Base-by-base conservation (phyloP, 257 asterid genomes). In the Solanum ahanhuiri region DNA sequence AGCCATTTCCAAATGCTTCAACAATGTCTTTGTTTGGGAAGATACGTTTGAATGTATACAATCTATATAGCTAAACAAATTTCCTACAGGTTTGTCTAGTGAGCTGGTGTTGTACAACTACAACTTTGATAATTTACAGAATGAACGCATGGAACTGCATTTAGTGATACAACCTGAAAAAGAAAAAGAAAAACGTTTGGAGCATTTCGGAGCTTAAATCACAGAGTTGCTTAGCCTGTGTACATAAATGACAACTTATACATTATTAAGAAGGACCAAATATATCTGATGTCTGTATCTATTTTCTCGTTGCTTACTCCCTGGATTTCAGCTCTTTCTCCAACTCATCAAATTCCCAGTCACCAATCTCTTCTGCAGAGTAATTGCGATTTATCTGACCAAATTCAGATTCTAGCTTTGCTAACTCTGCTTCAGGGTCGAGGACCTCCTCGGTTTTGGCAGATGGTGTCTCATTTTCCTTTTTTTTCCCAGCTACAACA, bases 271-370 rank as follows among this genome's bases (percentile, higher is more conserved):
- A 63, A 57, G 63, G 71, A 73, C 90, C 81, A 87, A 86, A 86
- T 41, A 77, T 58, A 60, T 41, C 75, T 22, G 34, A 34, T 33
- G 85, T 31, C 28, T 72, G 37, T 6, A 71, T 76, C 88, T 93
- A 92, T 87, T 92, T 92, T 45, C 85, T 83, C 8, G 81, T 86
- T 17, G 91, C 87, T 34, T 95, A 48, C 58, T 91, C 93, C 25
- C 91, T 92, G 71, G 93, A 90, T 86, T 83, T 90, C 86, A 96
- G 87, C 92, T 93, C 99, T 89, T 82, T 93, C 89, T 96, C 99
- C 30, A 96, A 97, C 91, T 96, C 99, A 60, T 95, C 99, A 31
- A 96, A 96, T 89, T 95, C 98, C 98, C 99, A 96, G 77, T 91
- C 97, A 54, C 97, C 94, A 70, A 96, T 92, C 87, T 96, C 99